Percentiles rank a stretch among this genome's conserved stretches.
These are phyloP conservation scores for Gossypium davidsonii DNA, from an alignment of 441 rosid species.

Conservation along the genomic window DNA sequence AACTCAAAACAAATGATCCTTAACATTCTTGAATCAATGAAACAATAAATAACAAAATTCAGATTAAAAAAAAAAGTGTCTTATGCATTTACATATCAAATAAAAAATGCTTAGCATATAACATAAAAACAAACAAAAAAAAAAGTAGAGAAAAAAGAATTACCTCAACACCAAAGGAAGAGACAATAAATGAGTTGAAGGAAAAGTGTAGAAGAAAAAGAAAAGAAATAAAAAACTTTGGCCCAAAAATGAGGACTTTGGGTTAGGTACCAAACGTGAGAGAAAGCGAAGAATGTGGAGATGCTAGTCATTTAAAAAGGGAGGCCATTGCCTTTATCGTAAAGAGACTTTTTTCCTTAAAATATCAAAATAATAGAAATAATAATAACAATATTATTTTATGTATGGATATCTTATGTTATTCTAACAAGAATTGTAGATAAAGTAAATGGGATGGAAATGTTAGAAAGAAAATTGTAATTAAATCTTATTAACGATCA, in stretches of 20 bases:
- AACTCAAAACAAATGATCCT: neutral
- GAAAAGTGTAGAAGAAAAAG: slow-evolving; percentile 6
- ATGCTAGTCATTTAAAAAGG: neutral
- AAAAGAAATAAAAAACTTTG: neutral
- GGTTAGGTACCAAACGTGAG: slow-evolving; percentile 35
- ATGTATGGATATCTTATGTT: too few relatives aligned
- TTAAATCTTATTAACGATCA: too few relatives aligned
- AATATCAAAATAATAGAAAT: too few relatives aligned
- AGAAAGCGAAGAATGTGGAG: slow-evolving; percentile 39
- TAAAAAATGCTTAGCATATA: neutral
- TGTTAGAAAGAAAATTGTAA: too few relatives aligned
- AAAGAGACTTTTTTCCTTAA: too few relatives aligned
- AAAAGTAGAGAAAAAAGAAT: neutral
- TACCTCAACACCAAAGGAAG: slow-evolving; percentile 1
- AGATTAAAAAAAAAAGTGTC: neutral
- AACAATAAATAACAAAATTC: neutral
- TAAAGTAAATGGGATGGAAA: too few relatives aligned
- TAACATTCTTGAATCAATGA: neutral
- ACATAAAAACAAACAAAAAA: neutral
- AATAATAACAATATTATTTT: too few relatives aligned
- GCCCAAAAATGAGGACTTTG: slow-evolving; percentile 11
- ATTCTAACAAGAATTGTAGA: too few relatives aligned
- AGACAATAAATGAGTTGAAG: neutral
- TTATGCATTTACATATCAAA: neutral
- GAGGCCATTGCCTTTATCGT: too few relatives aligned